Conservation (phyloP, 148 eudicot species). For the Linanthus parryae region DNA sequence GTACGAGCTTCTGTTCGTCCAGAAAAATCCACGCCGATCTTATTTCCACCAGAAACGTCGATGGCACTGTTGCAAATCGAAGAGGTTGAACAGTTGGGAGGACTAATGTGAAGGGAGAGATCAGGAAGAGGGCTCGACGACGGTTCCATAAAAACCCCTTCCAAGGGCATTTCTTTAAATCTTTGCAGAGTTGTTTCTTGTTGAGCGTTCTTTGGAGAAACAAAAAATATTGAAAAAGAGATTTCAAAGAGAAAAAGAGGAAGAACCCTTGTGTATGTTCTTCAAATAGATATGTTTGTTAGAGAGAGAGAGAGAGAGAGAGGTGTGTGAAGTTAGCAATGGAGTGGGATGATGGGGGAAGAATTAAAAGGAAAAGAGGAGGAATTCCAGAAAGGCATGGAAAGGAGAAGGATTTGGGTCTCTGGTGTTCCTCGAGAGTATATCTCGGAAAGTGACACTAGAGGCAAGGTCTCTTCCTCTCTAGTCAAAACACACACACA, state of each 20-base stretch:
- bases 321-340: not conserved
- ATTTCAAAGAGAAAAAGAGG: slow-evolving; percentile 3
- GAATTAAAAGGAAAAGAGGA: not conserved
- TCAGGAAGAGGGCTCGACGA: no score
- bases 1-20: no score
- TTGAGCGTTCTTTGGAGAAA: no score
- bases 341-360: slow-evolving; percentile 1
- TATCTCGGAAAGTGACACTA: slow-evolving; percentile 51
- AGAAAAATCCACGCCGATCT: no score
- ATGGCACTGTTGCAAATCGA: not conserved
- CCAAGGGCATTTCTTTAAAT: no score
- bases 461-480: slow-evolving; percentile 20
- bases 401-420: slow-evolving; percentile 26
- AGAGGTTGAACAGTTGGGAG: slow-evolving; percentile 19
- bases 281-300: slow-evolving; percentile 11
- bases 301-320: slow-evolving; percentile 13
- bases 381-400: slow-evolving; percentile 27
- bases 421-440: slow-evolving; percentile 35
- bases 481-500: slow-evolving; percentile 25
- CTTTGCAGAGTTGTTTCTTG: no score
- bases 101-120: slow-evolving; percentile 52
- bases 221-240: slow-evolving; percentile 13
- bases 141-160: no score
- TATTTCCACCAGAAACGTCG: no score
- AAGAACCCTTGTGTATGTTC: slow-evolving; percentile 5